Base-by-base conservation (phyloP, 768 basidiomycete genomes). In the Tricholomella constricta region DNA sequence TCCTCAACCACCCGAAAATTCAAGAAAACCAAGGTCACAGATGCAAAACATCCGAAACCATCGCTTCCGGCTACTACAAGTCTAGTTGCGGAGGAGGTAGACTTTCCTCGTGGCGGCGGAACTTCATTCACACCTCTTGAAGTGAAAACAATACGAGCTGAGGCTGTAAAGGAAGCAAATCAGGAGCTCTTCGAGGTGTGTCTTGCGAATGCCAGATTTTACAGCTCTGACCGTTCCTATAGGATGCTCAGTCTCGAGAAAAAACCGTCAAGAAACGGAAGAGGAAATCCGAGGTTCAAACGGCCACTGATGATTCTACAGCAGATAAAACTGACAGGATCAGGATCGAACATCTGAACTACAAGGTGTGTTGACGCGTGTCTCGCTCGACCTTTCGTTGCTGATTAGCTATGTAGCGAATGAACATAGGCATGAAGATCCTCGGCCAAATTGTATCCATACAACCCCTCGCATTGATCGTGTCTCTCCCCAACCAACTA, bases 101-200 rank as follows among this genome's bases (percentile, higher is more conserved):
- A 95, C 69, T 99, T 98, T 71, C 95, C 95, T 52, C 85, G 96
- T 60, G 97, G 96, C 23, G 96, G 96, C 23, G 96, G 96, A 47
- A 90, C 93, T 1, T 80, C 76, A 27, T 80, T 96, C 60, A 97
- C 95, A 17, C 88, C 94, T 27, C 72, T 92, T 6, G 95, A 99
- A 69, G 86, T 94, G 48, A 94, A 95, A 70, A 74, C 85, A 48
- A 83, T 92, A 31, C 83, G 87, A 46, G 85, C 88, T 20, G 96
- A 98, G 68, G 96, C 85, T 5, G 74, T 83, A 8, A 84, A 85
- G 65, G 94, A 97, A 67, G 94, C 91, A 0, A 82, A 94, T 62
- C 80, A 82, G 29, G 91, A 94, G 57, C 72, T 93, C 3, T 89
- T 92, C 63, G 70, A 81, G 71, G 89, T 86, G 55, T 43, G 80